Base-by-base conservation (phyloP, 2,329 filamentous ascomycete species). In the Pyrenophora teres region DNA sequence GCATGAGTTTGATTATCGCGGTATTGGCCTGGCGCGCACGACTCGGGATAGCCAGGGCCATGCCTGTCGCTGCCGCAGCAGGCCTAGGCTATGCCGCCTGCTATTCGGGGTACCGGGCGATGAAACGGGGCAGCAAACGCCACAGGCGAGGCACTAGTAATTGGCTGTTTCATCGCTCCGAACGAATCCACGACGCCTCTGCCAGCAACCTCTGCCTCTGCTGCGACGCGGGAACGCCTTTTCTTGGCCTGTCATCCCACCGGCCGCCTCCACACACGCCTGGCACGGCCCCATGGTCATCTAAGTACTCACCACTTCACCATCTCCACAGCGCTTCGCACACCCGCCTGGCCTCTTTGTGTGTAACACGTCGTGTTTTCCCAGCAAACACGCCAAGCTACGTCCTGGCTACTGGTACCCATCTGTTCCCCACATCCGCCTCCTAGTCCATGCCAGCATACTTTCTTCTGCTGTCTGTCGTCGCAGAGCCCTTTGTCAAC, bases 1-100 rank as follows among this genome's bases (percentile, higher is more conserved):
- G 50, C 43, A 41, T 46, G 45, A 58, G 62, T 61, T 64, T 65
- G 64, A 67, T 67, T 63, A 54, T 59, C 48, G 49, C 45, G 50
- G 48, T 40, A 40, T 46, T 41, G 54, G 36, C 50, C 55, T 54
- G 52, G 52, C 46, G 50, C 50, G 39, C 30, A 31, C 10, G 9
- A 25, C 56, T 46, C 36, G 56, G 39, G 32, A 31, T 10, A 7
- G 31, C 56, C 47, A 39, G 58, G 56, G 27, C 38, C 15, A 10
- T 13, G 49, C 49, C 49, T 48, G 49, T 21, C 21, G 12, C 9
- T 7, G 51, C 47, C 48, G 46, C 42, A 51, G 45, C 41, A 33
- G 59, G 54, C 51, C 50, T 52, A 44, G 40, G 47, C 45, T 45
- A 45, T 46, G 47, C 50, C 41, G 55, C 56, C 43, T 46, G 40